Evolutionary conservation across 192 early-diverging fungal species (phyloP).

Genomic region (Backusella circina): DNA sequence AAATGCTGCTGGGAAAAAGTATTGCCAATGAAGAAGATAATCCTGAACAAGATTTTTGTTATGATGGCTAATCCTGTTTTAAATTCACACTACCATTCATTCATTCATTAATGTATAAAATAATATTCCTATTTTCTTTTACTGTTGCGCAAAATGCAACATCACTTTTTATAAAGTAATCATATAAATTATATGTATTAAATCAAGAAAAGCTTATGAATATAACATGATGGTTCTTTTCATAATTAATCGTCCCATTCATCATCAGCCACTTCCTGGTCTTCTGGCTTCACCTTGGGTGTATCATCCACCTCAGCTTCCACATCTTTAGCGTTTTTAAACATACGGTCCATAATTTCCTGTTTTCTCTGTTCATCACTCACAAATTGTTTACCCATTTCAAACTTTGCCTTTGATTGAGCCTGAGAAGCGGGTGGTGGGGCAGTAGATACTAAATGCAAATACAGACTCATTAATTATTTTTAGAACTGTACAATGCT

Average conservation of each 20-base stretch:
- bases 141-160: no score
- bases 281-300: neutral
- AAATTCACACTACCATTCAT: neutral
- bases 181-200: neutral
- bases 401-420: conserved; percentile 30
- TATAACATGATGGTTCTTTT: neutral
- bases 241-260: conserved; percentile 23
- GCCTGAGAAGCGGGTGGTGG: conserved; percentile 20
- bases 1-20: neutral
- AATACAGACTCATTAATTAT: neutral
- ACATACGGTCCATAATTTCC: conserved; percentile 35
- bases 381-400: conserved; percentile 24
- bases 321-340: conserved; percentile 29
- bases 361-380: conserved; percentile 26
- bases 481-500: neutral
- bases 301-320: conserved; percentile 11
- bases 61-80: neutral
- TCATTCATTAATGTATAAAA: neutral
- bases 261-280: conserved; percentile 33
- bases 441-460: conserved; percentile 21
- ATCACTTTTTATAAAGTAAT: no score
- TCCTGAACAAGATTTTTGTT: neutral
- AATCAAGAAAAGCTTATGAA: neutral
- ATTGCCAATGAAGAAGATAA: neutral
- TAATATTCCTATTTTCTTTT: no score